A percentile compares a stretch with the other conserved stretches of the same genome.
Conservation (phyloP, 768 basidiomycete species). For the Crassisporium funariophilum region DNA sequence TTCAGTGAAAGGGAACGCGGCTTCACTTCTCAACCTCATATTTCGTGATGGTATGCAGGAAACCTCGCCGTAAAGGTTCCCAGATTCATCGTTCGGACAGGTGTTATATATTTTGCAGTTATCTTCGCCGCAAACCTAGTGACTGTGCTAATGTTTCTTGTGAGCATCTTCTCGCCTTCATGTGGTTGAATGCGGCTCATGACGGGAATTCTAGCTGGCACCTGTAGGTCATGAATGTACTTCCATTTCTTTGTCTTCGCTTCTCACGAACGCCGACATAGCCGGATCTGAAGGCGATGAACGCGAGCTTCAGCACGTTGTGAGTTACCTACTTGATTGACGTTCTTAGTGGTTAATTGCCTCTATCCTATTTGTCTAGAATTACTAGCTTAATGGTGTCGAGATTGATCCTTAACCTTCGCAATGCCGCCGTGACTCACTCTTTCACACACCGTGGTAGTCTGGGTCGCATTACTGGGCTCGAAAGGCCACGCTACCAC, state of each 20-base stretch:
- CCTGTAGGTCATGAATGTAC: slow-evolving; percentile 16
- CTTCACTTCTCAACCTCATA: slow-evolving; percentile 30
- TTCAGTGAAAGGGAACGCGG: slow-evolving; percentile 9
- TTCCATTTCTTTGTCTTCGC: not conserved
- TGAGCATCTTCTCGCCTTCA: slow-evolving; percentile 12
- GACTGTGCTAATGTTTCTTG: slow-evolving; percentile 35
- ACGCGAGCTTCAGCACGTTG: slow-evolving; percentile 41
- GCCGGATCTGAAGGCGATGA: slow-evolving; percentile 38
- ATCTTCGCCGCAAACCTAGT: slow-evolving; percentile 35
- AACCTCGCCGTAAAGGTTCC: no score
- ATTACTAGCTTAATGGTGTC: slow-evolving; percentile 42
- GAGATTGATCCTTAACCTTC: slow-evolving; percentile 37
- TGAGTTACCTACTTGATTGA: slow-evolving; percentile 14
- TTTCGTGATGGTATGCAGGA: slow-evolving; percentile 36
- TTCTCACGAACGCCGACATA: slow-evolving; percentile 3
- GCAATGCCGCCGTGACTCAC: slow-evolving; percentile 9
- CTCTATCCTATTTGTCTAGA: slow-evolving; percentile 11
- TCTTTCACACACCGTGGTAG: no score
- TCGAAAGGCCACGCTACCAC: no score
- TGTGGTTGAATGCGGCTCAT: not conserved
- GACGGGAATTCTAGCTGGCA: slow-evolving; percentile 21
- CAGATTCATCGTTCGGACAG: slow-evolving; percentile 21
- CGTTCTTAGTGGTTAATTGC: not conserved
- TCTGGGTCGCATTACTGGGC: no score
- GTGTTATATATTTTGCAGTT: slow-evolving; percentile 35